Evolutionary conservation across 345 rosid genomes (phyloP).

Genomic region (Pseudoturritis turrita): DNA sequence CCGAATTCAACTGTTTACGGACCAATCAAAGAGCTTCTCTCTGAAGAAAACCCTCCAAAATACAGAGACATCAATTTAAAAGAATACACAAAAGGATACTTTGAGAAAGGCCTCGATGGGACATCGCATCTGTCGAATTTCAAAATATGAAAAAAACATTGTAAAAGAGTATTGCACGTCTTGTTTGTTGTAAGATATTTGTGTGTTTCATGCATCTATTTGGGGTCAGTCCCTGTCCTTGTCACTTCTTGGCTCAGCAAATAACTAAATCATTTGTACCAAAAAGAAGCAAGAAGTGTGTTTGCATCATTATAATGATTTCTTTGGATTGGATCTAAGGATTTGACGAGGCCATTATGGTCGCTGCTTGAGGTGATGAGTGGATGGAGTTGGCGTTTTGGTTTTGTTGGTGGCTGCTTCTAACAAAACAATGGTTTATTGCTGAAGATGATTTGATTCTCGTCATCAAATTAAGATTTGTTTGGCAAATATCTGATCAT

Average conservation of each 20-base stretch:
- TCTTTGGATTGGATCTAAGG: no score
- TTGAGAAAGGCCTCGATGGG: constrained; percentile 29
- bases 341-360: no score
- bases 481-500: no score
- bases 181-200: not conserved
- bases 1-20: constrained; percentile 17
- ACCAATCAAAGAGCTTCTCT: constrained; percentile 37
- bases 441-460: no score
- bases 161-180: not conserved
- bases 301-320: no score
- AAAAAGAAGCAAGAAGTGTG: not conserved
- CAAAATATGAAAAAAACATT: constrained; percentile 21
- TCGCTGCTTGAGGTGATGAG: no score
- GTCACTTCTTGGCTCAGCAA: not conserved
- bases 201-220: not conserved
- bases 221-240: not conserved
- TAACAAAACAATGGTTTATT: no score
- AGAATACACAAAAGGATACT: constrained; percentile 21
- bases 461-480: no score
- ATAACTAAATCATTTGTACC: not conserved
- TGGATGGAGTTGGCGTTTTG: no score
- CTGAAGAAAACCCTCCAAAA: constrained; percentile 35
- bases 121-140: constrained; percentile 21
- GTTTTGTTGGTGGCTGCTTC: no score
- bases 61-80: constrained; percentile 13